Evolutionary conservation across 805 yeast genomes (phyloP).

Genomic region (Wickerhamomyces canadensis): DNA sequence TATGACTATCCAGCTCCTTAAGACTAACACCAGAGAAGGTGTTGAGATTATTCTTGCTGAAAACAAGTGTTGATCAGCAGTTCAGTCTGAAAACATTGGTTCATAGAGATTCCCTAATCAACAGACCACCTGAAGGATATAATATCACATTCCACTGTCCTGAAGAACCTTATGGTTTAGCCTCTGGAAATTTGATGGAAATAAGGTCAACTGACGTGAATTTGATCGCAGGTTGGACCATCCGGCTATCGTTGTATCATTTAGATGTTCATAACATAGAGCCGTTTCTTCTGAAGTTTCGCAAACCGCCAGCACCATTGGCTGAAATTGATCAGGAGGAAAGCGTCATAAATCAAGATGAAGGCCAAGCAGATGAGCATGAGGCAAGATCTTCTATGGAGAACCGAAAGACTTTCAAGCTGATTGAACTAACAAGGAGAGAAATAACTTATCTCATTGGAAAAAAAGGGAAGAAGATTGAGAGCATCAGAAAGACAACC

Average conservation of each 20-base stretch:
- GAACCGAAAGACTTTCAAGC: conserved; percentile 1
- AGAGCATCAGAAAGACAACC: conserved; percentile 28
- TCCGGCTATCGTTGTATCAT: background rate
- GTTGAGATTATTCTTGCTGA: no score
- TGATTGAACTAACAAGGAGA: conserved; percentile 21
- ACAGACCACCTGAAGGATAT: background rate
- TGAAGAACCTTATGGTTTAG: conserved; percentile 4
- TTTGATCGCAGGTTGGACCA: background rate
- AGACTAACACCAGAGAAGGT: no score
- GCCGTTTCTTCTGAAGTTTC: background rate
- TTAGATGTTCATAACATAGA: background rate
- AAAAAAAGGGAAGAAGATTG: conserved; percentile 34
- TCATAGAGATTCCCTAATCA: conserved; percentile 2
- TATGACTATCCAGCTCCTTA: no score
- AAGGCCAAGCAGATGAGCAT: no score
- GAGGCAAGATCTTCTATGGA: no score
- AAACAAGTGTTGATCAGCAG: background rate
- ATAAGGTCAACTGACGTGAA: background rate
- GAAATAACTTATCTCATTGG: conserved; percentile 42
- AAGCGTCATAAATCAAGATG: no score
- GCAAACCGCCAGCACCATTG: background rate
- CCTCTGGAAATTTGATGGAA: conserved; percentile 3
- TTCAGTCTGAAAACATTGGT: conserved; percentile 1
- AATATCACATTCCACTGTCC: background rate
- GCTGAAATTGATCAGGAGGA: no score